These are phyloP conservation scores for Ceratocystis cacaofunesta DNA, from an alignment of 2,329 filamentous ascomycete genomes.

Conservation along the genomic window DNA sequence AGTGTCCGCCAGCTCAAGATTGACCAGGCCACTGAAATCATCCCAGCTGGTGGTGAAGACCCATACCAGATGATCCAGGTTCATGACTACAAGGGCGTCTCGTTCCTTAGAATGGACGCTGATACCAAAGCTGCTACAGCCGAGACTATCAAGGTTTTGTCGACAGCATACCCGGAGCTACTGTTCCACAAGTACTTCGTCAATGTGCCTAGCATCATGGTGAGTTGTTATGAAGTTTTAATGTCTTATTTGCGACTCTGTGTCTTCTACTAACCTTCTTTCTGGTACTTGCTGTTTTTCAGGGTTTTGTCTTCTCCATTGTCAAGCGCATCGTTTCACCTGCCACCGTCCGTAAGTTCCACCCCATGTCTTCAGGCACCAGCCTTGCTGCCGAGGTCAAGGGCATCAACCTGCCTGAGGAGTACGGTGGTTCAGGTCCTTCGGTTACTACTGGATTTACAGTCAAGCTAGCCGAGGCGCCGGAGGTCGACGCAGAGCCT, in stretches of 20 bases:
- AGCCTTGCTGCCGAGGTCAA: slow-evolving; percentile 49
- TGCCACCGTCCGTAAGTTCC: slow-evolving; percentile 65
- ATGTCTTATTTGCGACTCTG: not conserved
- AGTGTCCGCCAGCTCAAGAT: slow-evolving; percentile 63
- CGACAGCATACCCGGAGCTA: slow-evolving; percentile 75
- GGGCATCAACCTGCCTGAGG: slow-evolving; percentile 50
- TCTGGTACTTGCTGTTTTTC: not conserved
- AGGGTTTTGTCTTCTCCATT: slow-evolving; percentile 60
- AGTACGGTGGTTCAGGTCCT: slow-evolving; percentile 61
- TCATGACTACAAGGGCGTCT: slow-evolving; percentile 81
- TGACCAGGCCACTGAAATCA: slow-evolving; percentile 49
- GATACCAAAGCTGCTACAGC: slow-evolving; percentile 60
- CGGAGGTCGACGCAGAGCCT: slow-evolving; percentile 14
- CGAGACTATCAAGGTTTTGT: slow-evolving; percentile 69
- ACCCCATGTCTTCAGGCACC: slow-evolving; percentile 59
- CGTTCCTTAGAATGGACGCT: slow-evolving; percentile 70
- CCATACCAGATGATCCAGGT: slow-evolving; percentile 86
- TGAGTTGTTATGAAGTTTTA: not conserved
- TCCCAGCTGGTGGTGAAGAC: slow-evolving; percentile 60
- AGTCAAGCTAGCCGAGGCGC: slow-evolving; percentile 21
- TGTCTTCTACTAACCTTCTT: not conserved
- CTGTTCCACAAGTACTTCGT: slow-evolving; percentile 82
- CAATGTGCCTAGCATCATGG: slow-evolving; percentile 80
- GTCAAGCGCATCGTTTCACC: slow-evolving; percentile 63
- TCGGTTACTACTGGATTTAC: slow-evolving; percentile 27